These are phyloP conservation scores for Acorus calamus DNA, from an alignment of 106 monocot genomes.

Conservation along the genomic window DNA sequence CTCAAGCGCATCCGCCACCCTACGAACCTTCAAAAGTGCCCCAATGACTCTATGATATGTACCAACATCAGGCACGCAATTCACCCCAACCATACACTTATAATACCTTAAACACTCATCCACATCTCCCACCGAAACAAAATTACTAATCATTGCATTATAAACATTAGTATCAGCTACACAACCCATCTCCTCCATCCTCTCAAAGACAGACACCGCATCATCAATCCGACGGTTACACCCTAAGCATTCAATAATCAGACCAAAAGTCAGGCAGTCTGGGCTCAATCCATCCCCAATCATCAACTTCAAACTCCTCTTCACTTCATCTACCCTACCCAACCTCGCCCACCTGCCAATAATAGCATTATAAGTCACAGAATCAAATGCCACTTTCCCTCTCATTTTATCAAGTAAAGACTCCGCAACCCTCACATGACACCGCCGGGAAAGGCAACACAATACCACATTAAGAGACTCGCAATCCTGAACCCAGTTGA, in stretches of 20 bases:
- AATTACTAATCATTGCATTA: conserved; percentile 69
- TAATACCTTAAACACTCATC: conserved; percentile 52
- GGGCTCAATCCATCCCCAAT: conserved; percentile 40
- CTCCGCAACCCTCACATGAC: conserved; percentile 57
- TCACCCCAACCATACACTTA: conserved; percentile 38
- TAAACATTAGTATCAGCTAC: conserved; percentile 27
- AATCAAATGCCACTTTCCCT: conserved; percentile 40
- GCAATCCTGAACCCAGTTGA: conserved; percentile 24
- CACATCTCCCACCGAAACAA: conserved; percentile 43
- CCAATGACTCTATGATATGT: conserved; percentile 50
- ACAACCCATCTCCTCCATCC: conserved; percentile 49
- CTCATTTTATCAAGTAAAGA: conserved; percentile 45
- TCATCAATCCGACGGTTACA: conserved; percentile 39
- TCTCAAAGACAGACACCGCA: conserved; percentile 48
- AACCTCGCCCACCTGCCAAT: conserved; percentile 75
- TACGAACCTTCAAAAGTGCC: conserved; percentile 54
- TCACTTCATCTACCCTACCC: conserved; percentile 62
- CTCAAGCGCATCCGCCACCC: conserved; percentile 85
- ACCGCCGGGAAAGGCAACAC: conserved; percentile 48
- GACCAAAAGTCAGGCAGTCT: conserved; percentile 37
- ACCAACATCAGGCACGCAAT: conserved; percentile 38
- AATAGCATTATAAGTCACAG: conserved; percentile 45
- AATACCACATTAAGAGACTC: conserved; percentile 43
- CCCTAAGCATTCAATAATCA: conserved; percentile 60
- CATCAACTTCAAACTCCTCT: conserved; percentile 43